Percentiles rank a stretch among this genome's conserved stretches.
phyloP scores from a whole-genome alignment of 176 grass and related monocot species.

The Bothriochloa decipiens region DNA sequence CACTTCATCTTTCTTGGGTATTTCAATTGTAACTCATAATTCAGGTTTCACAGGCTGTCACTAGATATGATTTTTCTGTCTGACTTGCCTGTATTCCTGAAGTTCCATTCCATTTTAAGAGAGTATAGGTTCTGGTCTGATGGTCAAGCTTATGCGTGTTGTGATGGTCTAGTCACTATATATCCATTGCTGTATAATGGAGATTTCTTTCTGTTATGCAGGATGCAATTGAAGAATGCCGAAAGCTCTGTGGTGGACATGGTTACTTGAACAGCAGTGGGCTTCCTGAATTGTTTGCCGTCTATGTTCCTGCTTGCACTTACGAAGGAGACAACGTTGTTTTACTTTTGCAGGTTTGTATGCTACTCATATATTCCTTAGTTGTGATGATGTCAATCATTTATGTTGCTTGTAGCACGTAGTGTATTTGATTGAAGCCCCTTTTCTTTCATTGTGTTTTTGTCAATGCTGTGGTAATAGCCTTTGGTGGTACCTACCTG shows the following conservation, averaged over 20 bases:
- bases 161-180: background rate
- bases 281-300: conserved; percentile 92
- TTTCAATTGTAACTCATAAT: background rate
- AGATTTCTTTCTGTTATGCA: conserved; percentile 37
- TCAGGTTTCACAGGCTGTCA: background rate
- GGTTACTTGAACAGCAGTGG: conserved; percentile 97
- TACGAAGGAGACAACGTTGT: conserved; percentile 98
- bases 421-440: background rate
- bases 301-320: conserved; percentile 99
- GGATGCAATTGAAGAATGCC: conserved; percentile 97
- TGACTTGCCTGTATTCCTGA: conserved; percentile 10
- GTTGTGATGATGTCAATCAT: conserved; percentile 13
- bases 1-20: background rate
- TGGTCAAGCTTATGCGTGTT: background rate
- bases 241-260: conserved; percentile 95
- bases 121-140: background rate
- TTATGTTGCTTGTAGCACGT: background rate
- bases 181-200: background rate
- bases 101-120: background rate
- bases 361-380: conserved; percentile 5
- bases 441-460: background rate
- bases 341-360: conserved; percentile 82
- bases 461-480: background rate
- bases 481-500: background rate
- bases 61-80: background rate